Conservation (phyloP, 225 moss, liverwort and hornwort genomes). For the Physcomitrellopsis africana region DNA sequence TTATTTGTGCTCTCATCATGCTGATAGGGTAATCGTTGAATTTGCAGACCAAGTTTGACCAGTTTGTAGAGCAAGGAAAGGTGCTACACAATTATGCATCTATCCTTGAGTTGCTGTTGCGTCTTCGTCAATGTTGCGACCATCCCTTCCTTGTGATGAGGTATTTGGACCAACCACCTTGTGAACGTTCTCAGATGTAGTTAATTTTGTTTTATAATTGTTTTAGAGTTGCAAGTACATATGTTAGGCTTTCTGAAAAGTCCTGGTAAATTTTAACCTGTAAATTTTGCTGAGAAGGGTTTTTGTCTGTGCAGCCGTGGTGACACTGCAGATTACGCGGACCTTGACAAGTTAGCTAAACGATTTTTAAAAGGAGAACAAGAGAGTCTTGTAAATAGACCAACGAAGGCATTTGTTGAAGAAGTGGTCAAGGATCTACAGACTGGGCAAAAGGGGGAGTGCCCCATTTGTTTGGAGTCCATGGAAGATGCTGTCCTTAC, state of each 20-base stretch:
- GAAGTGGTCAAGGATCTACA: slow-evolving; percentile 85
- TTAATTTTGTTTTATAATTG: not conserved
- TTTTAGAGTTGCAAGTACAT: not conserved
- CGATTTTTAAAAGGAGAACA: slow-evolving; percentile 76
- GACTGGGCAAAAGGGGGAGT: slow-evolving; percentile 80
- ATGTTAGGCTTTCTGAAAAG: not conserved
- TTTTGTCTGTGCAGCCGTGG: slow-evolving; percentile 64
- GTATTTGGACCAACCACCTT: slow-evolving; percentile 30
- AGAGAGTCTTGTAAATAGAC: slow-evolving; percentile 49
- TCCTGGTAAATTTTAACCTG: not conserved
- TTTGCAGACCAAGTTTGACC: slow-evolving; percentile 87
- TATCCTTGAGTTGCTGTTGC: slow-evolving; percentile 83
- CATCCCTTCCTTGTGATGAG: slow-evolving; percentile 91
- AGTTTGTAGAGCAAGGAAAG: slow-evolving; percentile 96
- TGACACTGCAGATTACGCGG: slow-evolving; percentile 86
- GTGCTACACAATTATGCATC: slow-evolving; percentile 93
- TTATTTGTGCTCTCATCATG: not conserved
- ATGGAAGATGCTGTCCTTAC: slow-evolving; percentile 89
- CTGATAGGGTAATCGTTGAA: slow-evolving; percentile 23
- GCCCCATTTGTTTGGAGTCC: slow-evolving; percentile 87
- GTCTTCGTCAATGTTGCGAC: slow-evolving; percentile 90
- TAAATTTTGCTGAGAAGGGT: slow-evolving; percentile 24
- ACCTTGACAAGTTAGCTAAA: slow-evolving; percentile 81
- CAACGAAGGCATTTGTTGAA: slow-evolving; percentile 78
- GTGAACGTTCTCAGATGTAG: not conserved